These are phyloP conservation scores for Fusarium clavum DNA, from an alignment of 2,329 filamentous ascomycete genomes.

Conservation along the genomic window DNA sequence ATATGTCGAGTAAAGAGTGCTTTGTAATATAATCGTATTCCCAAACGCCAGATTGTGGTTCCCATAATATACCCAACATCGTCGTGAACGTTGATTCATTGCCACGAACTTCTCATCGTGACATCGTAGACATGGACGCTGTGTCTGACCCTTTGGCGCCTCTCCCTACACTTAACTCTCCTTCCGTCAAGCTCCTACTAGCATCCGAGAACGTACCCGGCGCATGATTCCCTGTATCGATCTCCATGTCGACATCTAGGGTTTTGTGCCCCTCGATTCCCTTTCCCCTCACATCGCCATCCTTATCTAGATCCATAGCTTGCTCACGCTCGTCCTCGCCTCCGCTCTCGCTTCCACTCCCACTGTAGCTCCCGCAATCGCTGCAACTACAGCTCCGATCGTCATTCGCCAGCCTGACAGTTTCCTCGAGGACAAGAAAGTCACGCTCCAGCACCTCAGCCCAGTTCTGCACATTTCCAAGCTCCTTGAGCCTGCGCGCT, in stretches of 20 bases:
- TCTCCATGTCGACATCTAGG: constrained; percentile 36
- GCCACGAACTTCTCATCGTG: constrained; percentile 28
- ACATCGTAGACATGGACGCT: constrained; percentile 52
- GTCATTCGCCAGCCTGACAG: constrained; percentile 65
- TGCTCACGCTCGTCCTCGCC: constrained; percentile 31
- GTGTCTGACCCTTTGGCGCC: constrained; percentile 54
- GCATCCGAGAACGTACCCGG: constrained; percentile 52
- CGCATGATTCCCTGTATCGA: constrained; percentile 40
- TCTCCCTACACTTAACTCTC: constrained; percentile 51
- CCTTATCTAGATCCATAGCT: constrained; percentile 37
- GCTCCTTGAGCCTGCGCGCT: constrained; percentile 76
- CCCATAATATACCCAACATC: constrained; percentile 1
- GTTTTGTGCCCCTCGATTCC: constrained; percentile 28
- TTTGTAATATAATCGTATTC: neutral
- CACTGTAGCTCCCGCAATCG: constrained; percentile 51
- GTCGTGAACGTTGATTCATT: constrained; percentile 8
- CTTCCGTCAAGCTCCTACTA: constrained; percentile 53
- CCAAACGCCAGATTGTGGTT: constrained; percentile 4
- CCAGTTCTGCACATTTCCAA: constrained; percentile 88
- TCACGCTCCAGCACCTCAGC: constrained; percentile 81
- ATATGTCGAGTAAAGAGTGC: constrained; percentile 6
- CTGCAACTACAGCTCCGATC: constrained; percentile 55
- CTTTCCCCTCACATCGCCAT: constrained; percentile 15
- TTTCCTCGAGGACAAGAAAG: constrained; percentile 73
- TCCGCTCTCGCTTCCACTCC: constrained; percentile 41